Evolutionary conservation across 2,329 filamentous ascomycete genomes (phyloP), one percentile per base, ranked within the genome.

Genomic region (Colletotrichum chlorophyti): DNA sequence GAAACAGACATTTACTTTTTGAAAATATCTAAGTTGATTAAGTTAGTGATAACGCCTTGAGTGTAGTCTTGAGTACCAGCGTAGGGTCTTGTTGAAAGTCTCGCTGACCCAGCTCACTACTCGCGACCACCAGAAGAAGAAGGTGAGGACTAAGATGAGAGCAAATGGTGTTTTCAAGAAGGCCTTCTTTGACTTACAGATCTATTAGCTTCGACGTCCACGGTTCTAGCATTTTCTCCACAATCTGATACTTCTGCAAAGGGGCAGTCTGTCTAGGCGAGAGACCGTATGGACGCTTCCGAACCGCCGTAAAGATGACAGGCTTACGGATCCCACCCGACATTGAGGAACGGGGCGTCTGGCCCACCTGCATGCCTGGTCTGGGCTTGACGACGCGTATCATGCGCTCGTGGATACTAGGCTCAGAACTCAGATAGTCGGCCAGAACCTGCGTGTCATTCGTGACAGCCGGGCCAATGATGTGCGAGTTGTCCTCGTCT

Each of bases 361-460:
- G 55, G 31, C 38, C 38, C 31, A 17, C 37, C 31, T 55, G 55
- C 12, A 12, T 12, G 7, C 55, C 55, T 3, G 38, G 55, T 10
- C 43, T 59, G 3, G 55, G 50, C 24, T 59, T 59, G 1, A 55
- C 55, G n/a, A 59, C 55, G 29, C 66, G 66, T n/a, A 63, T 64
- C 51, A 64, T 61, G 21, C 60, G 71, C 72, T 51, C 69, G 63
- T 23, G 74, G 70, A 15, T 59, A 12, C 32, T 60, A 2, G 50
- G 54, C 15, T 62, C 59, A 5, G 60, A 59, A 8, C 79, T 79
- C 57, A 87, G 78, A 54, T 85, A 85, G 48, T 83, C 79, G n/a
- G 84, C 81, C 41, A 87, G 74, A 10, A 87, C 77, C 50, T 87
- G 83, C 1, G 81, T 84, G 70, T 88, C 85, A 45, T 81, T 81